These are phyloP conservation scores for Chaetothyriales sp. DNA, from an alignment of 2,329 filamentous ascomycete species.

Conservation along the genomic window DNA sequence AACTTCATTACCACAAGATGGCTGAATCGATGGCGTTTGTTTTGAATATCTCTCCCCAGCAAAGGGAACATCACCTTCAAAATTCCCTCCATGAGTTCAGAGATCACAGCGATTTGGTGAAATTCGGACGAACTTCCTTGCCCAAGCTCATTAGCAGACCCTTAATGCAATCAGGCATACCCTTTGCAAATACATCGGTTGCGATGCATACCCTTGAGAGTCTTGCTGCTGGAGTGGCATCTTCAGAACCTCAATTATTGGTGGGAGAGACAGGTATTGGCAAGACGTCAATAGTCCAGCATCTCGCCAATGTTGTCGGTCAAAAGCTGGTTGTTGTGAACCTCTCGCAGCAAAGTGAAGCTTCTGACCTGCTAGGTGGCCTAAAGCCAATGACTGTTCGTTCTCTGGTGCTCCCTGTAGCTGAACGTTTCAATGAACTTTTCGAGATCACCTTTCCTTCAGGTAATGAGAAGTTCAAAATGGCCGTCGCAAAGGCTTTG, in stretches of 20 bases:
- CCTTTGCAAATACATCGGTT: slow-evolving; percentile 79
- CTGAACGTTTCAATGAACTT: slow-evolving; percentile 84
- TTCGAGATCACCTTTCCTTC: slow-evolving; percentile 73
- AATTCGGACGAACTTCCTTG: slow-evolving; percentile 51
- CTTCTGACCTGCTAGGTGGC: slow-evolving; percentile 83
- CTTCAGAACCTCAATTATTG: slow-evolving; percentile 76
- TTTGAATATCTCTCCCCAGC: slow-evolving; percentile 70
- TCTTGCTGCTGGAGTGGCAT: slow-evolving; percentile 64
- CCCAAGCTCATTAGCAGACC: slow-evolving; percentile 29
- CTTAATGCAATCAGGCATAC: slow-evolving; percentile 21
- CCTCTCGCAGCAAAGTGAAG: slow-evolving; percentile 93
- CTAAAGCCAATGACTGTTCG: slow-evolving; percentile 92
- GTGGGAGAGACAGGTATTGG: slow-evolving; percentile 99
- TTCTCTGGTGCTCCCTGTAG: slow-evolving; percentile 71
- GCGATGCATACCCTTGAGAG: slow-evolving; percentile 77
- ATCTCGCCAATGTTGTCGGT: slow-evolving; percentile 68
- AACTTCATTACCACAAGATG: slow-evolving; percentile 43
- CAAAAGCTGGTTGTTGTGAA: slow-evolving; percentile 87
- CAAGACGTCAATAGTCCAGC: slow-evolving; percentile 92
- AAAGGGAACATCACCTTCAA: slow-evolving; percentile 59
- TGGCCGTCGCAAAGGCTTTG: slow-evolving; percentile 63
- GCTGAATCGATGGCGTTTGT: slow-evolving; percentile 64
- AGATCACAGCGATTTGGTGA: slow-evolving; percentile 44
- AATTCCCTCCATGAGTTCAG: slow-evolving; percentile 55
- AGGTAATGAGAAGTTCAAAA: slow-evolving; percentile 76